Evolutionary conservation across 192 early-diverging fungal genomes (phyloP).

Genomic region (Coemansia sp.): DNA sequence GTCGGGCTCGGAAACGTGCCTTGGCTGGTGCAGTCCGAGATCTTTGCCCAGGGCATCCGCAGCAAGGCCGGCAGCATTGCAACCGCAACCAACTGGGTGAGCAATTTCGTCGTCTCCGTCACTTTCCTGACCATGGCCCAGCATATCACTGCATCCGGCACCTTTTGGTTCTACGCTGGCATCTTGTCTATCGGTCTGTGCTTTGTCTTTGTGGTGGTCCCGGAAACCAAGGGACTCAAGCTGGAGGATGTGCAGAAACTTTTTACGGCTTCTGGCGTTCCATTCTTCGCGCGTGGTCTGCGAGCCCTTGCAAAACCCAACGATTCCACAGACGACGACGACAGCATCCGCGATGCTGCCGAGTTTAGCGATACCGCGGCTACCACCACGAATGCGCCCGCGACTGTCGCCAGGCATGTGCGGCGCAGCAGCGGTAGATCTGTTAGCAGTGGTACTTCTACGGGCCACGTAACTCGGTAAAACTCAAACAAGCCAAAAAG

Average conservation of each 20-base stretch:
- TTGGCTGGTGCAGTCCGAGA: slow-evolving; percentile 56
- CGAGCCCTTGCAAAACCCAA: not conserved
- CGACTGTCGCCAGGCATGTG: not conserved
- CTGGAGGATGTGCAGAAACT: slow-evolving; percentile 53
- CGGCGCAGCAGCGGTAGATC: slow-evolving; percentile 4
- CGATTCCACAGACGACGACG: not conserved
- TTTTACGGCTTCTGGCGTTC: slow-evolving; percentile 23
- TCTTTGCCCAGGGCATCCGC: slow-evolving; percentile 53
- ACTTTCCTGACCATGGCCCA: slow-evolving; percentile 54
- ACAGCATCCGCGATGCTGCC: not conserved
- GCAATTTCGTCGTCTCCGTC: slow-evolving; percentile 53
- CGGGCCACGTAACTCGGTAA: not conserved
- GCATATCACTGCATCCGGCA: slow-evolving; percentile 55
- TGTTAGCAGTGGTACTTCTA: not conserved
- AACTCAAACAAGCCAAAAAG: not conserved
- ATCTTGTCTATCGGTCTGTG: slow-evolving; percentile 33
- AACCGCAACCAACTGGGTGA: slow-evolving; percentile 53
- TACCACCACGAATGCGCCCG: not conserved
- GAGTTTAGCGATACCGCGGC: slow-evolving; percentile 4
- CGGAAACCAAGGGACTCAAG: slow-evolving; percentile 54
- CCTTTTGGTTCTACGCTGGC: slow-evolving; percentile 58
- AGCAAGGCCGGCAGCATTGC: slow-evolving; percentile 54
- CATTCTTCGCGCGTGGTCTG: slow-evolving; percentile 14
- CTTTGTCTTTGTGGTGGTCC: slow-evolving; percentile 46
- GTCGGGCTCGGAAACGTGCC: slow-evolving; percentile 53